A percentile compares a stretch with the other conserved stretches of the same genome.
Evolutionary conservation across 768 basidiomycete genomes (phyloP).

Genomic region (Phaeotremella skinneri): DNA sequence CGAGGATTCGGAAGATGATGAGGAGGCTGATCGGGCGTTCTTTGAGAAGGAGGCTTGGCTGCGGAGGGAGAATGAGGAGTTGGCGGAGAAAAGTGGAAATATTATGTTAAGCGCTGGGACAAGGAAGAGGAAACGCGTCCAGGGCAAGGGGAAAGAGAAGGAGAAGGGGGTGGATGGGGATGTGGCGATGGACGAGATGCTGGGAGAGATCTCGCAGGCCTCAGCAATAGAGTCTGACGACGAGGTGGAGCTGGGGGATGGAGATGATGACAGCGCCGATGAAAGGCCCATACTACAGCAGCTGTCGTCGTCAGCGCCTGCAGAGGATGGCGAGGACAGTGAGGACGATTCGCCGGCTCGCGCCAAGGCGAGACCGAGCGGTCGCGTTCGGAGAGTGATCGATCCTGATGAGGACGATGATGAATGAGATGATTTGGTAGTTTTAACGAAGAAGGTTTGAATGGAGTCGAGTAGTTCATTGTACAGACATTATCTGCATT

Average conservation of each 20-base stretch:
- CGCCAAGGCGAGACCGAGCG: background rate
- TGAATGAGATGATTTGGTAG: too few species aligned
- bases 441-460: too few species aligned
- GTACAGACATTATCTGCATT: too few species aligned
- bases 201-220: constrained; percentile 8
- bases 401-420: background rate
- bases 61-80: constrained; percentile 34
- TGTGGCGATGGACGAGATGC: background rate
- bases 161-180: constrained; percentile 13
- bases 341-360: constrained; percentile 4
- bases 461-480: too few species aligned
- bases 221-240: too few species aligned
- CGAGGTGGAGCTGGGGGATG: constrained; percentile 26
- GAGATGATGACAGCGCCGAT: background rate
- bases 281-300: background rate
- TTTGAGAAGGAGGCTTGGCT: constrained; percentile 63
- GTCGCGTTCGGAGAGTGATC: background rate
- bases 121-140: constrained; percentile 16
- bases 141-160: constrained; percentile 18
- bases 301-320: background rate
- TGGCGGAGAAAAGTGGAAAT: constrained; percentile 30
- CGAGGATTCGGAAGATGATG: constrained; percentile 85
- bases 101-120: constrained; percentile 22
- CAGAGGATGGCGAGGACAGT: background rate
- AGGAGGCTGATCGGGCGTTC: constrained; percentile 57